Conservation (phyloP, 164 flowering plant genomes). For the Macadamia tetraphylla region DNA sequence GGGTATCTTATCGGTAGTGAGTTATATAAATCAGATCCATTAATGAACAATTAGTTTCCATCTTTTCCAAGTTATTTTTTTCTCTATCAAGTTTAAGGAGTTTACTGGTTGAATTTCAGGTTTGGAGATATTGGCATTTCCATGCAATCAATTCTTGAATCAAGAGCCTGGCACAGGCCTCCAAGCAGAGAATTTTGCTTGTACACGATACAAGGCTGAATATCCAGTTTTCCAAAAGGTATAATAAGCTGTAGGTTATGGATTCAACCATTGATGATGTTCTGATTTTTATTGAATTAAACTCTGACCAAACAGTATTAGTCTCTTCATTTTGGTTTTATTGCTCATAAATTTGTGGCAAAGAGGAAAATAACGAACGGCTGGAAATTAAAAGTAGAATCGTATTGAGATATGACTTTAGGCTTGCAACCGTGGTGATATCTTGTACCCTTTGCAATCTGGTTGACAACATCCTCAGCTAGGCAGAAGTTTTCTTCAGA, state of each 20-base stretch:
- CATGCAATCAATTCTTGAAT: constrained; percentile 86
- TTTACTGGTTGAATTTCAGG: constrained; percentile 32
- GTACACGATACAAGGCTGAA: constrained; percentile 81
- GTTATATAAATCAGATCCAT: neutral
- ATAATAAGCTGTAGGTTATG: neutral
- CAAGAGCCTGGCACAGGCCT: constrained; percentile 81
- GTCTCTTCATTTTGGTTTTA: no score
- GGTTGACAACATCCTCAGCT: no score
- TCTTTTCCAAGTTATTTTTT: neutral
- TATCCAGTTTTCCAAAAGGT: constrained; percentile 91
- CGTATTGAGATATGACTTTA: no score
- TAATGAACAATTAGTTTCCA: neutral
- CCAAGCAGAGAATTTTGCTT: constrained; percentile 62
- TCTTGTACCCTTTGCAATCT: no score
- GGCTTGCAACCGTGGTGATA: no score
- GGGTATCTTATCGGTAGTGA: neutral
- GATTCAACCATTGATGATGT: neutral
- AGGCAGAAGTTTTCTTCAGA: no score
- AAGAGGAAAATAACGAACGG: no score
- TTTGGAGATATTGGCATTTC: constrained; percentile 89
- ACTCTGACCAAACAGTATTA: no score
- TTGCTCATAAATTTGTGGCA: no score
- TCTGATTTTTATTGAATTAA: neutral
- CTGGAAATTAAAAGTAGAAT: no score
- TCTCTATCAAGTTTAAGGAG: neutral